Evolutionary conservation across 768 basidiomycete species (phyloP).

Genomic region (Serendipita sp.): DNA sequence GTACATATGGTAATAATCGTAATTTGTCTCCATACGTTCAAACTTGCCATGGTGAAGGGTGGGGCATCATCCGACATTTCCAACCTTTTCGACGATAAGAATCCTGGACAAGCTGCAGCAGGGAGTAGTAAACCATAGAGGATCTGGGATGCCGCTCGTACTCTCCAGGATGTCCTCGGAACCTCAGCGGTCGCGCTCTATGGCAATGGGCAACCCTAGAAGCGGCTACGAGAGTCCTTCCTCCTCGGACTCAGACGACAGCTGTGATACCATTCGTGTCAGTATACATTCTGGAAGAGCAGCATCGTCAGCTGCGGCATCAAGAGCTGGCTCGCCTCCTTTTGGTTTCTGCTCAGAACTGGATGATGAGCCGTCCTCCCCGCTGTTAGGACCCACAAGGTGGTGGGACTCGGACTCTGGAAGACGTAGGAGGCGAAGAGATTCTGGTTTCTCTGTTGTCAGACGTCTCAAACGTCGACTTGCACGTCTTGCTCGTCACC

Average conservation of each 20-base stretch:
- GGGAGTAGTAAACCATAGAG: background rate
- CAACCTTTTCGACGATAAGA: too few relatives aligned
- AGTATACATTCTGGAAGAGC: constrained; percentile 2
- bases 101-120: background rate
- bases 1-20: too few relatives aligned
- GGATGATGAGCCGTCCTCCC: constrained; percentile 28
- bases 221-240: background rate
- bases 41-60: too few relatives aligned
- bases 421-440: constrained; percentile 32
- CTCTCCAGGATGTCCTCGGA: constrained; percentile 5
- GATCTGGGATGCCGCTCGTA: background rate
- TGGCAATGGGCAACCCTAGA: background rate
- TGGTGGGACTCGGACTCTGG: constrained; percentile 22
- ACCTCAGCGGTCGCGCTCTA: constrained; percentile 5
- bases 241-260: constrained; percentile 3
- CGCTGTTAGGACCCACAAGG: constrained; percentile 25
- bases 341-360: constrained; percentile 11
- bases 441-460: constrained; percentile 24
- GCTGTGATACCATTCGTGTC: constrained; percentile 1
- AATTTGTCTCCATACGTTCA: too few relatives aligned
- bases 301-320: background rate
- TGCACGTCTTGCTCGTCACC: constrained; percentile 46
- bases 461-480: constrained; percentile 40
- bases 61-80: too few relatives aligned
- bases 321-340: constrained; percentile 3